A percentile compares a stretch with the other conserved stretches of the same genome.
phyloP scores from a whole-genome alignment of 2,329 filamentous ascomycete genomes.

The Tolypocladium cylindrosporum region DNA sequence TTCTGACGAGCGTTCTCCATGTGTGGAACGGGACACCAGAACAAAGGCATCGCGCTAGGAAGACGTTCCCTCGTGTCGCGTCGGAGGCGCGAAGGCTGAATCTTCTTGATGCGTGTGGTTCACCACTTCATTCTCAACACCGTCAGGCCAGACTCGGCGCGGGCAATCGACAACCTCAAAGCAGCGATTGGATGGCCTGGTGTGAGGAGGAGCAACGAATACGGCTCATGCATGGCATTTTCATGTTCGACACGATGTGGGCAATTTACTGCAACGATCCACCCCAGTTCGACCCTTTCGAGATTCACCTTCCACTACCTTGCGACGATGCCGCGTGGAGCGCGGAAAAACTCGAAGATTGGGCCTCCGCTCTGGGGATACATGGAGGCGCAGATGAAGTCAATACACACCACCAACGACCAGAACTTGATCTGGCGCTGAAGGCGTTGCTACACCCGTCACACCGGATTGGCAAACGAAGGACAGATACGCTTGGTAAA shows the following conservation, averaged over 20 bases:
- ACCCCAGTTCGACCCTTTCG: constrained; percentile 52
- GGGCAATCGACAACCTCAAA: constrained; percentile 31
- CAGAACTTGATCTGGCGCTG: constrained; percentile 52
- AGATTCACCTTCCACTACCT: constrained; percentile 58
- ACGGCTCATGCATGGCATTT: constrained; percentile 54
- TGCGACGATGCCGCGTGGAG: constrained; percentile 68
- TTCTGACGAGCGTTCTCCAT: constrained; percentile 51
- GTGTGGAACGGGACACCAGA: constrained; percentile 60
- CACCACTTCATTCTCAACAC: neutral
- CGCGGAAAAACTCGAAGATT: constrained; percentile 46
- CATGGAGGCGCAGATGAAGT: neutral
- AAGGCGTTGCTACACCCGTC: constrained; percentile 48
- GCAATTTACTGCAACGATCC: constrained; percentile 63
- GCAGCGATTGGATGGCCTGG: constrained; percentile 59
- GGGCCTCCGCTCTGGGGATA: constrained; percentile 28
- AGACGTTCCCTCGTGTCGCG: constrained; percentile 47
- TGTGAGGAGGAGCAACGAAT: constrained; percentile 61
- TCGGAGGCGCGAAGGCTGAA: constrained; percentile 46
- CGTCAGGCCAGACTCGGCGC: neutral
- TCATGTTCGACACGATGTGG: constrained; percentile 53
- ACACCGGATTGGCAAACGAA: neutral
- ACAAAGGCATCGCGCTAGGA: constrained; percentile 54
- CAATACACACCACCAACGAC: constrained; percentile 44
- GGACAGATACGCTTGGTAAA: neutral
- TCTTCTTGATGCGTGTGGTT: constrained; percentile 39